These are phyloP conservation scores for Plasmodium sp. DNA, from an alignment of 169 alveolate genomes.

Conservation along the genomic window DNA sequence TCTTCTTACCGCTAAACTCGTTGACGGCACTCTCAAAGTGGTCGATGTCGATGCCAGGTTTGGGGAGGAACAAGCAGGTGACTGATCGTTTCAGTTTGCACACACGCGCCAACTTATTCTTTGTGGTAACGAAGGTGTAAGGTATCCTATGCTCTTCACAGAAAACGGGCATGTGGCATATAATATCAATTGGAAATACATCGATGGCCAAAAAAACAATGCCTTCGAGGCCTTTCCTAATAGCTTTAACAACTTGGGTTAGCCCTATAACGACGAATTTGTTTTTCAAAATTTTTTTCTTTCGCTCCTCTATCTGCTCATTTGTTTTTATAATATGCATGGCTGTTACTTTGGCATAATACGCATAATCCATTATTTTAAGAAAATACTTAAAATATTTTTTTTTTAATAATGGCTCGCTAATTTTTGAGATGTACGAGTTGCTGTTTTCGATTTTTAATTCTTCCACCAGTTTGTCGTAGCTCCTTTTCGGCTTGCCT, in stretches of 20 bases:
- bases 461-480: constrained; percentile 43
- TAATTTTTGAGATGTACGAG: constrained; percentile 31
- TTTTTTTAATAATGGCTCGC: constrained; percentile 59
- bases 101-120: constrained; percentile 93
- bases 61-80: constrained; percentile 90
- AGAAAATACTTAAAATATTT: constrained; percentile 39
- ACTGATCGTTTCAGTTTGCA: constrained; percentile 97
- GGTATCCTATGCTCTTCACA: constrained; percentile 95
- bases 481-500: neutral
- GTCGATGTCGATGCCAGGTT: constrained; percentile 80
- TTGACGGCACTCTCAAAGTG: constrained; percentile 31
- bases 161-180: constrained; percentile 95
- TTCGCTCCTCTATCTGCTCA: constrained; percentile 18
- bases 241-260: constrained; percentile 95
- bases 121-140: constrained; percentile 93
- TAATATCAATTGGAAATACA: constrained; percentile 96
- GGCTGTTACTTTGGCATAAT: constrained; percentile 35
- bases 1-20: constrained; percentile 19
- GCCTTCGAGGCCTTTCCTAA: constrained; percentile 93
- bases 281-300: constrained; percentile 43
- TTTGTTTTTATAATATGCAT: constrained; percentile 44
- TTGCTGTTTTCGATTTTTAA: constrained; percentile 42
- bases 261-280: constrained; percentile 88
- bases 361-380: constrained; percentile 41
- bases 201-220: constrained; percentile 96